Conservation (phyloP, 2,329 filamentous ascomycete species). For the Pseudocercospora ulei region DNA sequence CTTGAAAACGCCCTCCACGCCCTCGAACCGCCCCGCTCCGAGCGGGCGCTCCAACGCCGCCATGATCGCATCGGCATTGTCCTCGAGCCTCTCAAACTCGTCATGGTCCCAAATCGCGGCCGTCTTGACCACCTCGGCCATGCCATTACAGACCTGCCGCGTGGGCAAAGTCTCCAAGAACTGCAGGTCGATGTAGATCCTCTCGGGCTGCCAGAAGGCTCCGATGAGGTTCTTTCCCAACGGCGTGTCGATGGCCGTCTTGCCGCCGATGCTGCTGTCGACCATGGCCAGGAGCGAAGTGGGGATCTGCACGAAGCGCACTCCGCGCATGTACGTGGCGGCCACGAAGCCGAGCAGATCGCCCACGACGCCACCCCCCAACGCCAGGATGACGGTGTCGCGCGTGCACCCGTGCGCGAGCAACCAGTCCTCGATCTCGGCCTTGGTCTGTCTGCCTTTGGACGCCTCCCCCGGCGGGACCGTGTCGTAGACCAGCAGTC, state of each 20-base stretch:
- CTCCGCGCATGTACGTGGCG: conserved; percentile 95
- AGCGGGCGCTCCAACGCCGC: conserved; percentile 55
- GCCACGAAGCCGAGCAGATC: conserved; percentile 97
- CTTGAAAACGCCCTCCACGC: conserved; percentile 49
- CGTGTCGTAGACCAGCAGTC: conserved; percentile 75
- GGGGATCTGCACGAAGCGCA: conserved; percentile 91
- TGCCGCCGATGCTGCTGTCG: conserved; percentile 94
- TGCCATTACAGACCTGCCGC: conserved; percentile 93
- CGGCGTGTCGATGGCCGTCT: conserved; percentile 94
- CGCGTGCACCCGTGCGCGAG: conserved; percentile 81
- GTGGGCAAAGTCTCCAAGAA: conserved; percentile 85
- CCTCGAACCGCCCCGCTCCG: conserved; percentile 53
- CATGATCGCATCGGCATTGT: conserved; percentile 68
- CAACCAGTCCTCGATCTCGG: conserved; percentile 96
- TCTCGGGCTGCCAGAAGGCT: conserved; percentile 89
- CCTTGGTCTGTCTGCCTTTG: conserved; percentile 87
- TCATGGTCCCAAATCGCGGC: conserved; percentile 88
- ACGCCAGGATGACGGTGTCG: conserved; percentile 87
- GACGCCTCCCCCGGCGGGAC: conserved; percentile 88
- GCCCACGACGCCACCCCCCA: conserved; percentile 93
- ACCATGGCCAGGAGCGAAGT: conserved; percentile 95
- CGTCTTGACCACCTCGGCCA: conserved; percentile 82
- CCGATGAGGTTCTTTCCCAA: conserved; percentile 93
- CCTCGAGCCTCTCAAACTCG: conserved; percentile 76
- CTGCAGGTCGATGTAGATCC: conserved; percentile 86